phyloP scores from a whole-genome alignment of 371 early-diverging fungal species.

The Quaeritorhiza haematococci region DNA sequence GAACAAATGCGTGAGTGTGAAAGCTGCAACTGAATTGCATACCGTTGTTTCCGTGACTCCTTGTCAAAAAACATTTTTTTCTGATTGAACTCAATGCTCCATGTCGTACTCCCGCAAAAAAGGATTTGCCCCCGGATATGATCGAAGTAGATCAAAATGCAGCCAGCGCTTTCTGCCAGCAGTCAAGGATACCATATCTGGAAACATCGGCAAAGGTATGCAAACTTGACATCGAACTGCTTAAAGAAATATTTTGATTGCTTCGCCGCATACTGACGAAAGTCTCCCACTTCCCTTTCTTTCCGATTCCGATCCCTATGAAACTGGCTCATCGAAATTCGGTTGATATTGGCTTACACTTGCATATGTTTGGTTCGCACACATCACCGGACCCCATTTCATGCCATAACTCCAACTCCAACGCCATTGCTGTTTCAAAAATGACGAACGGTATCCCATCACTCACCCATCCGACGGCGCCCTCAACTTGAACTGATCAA shows the following conservation, averaged over 20 bases:
- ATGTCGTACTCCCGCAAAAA: constrained; percentile 6
- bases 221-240: no score
- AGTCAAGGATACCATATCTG: constrained; percentile 42
- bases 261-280: no score
- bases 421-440: background rate
- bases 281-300: no score
- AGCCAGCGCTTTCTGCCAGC: constrained; percentile 23
- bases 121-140: constrained; percentile 41
- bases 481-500: background rate
- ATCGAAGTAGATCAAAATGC: constrained; percentile 18
- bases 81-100: background rate
- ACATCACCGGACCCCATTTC: background rate
- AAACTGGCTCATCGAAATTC: no score
- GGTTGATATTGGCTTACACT: no score
- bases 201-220: constrained; percentile 52
- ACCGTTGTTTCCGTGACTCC: background rate
- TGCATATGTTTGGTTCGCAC: no score
- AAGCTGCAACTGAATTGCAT: constrained; percentile 2
- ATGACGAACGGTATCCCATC: no score
- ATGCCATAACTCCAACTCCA: background rate
- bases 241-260: no score
- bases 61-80: background rate
- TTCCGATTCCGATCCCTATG: background rate
- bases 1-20: constrained; percentile 48
- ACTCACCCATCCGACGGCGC: no score